Evolutionary conservation across 2,329 filamentous ascomycete genomes (phyloP).

Genomic region (Podosphaera aphanis): DNA sequence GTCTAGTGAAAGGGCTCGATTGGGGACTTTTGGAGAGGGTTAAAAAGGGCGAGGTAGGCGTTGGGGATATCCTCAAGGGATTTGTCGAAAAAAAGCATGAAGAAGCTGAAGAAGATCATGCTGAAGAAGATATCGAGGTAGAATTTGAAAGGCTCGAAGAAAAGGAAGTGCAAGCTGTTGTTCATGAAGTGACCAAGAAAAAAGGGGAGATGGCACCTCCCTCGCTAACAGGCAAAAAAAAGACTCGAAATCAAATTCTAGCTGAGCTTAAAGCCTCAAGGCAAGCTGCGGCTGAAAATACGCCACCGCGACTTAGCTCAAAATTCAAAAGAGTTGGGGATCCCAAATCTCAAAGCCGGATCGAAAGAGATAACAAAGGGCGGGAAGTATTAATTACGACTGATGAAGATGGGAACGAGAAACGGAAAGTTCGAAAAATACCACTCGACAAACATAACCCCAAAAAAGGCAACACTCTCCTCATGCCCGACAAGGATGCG

Average conservation of each 20-base stretch:
- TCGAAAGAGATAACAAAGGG: slow-evolving; percentile 36
- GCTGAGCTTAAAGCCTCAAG: slow-evolving; percentile 42
- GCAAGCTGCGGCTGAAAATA: slow-evolving; percentile 29
- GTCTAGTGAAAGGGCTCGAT: slow-evolving; percentile 81
- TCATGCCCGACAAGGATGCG: slow-evolving; percentile 28
- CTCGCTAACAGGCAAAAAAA: slow-evolving; percentile 31
- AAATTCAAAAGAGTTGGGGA: slow-evolving; percentile 42
- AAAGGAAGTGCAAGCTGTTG: slow-evolving; percentile 28
- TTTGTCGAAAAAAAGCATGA: slow-evolving; percentile 10
- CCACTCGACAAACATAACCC: slow-evolving; percentile 19
- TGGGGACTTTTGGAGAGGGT: slow-evolving; percentile 53
- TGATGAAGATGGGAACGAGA: slow-evolving; percentile 42
- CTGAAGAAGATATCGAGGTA: slow-evolving; percentile 33
- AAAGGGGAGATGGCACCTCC: slow-evolving; percentile 36
- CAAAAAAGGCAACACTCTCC: slow-evolving; percentile 20
- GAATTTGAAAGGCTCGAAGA: slow-evolving; percentile 37
- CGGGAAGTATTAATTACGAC: slow-evolving; percentile 41
- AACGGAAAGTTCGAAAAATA: slow-evolving; percentile 36
- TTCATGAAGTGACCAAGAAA: slow-evolving; percentile 25
- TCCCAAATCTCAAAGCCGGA: slow-evolving; percentile 28
- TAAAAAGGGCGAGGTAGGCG: slow-evolving; percentile 42
- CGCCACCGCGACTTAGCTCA: slow-evolving; percentile 27
- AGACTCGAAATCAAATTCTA: slow-evolving; percentile 41
- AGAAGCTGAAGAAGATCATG: slow-evolving; percentile 3
- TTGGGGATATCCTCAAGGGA: slow-evolving; percentile 15